phyloP scores from a whole-genome alignment of 495 filamentous ascomycete species.

The Hyaloscypha hepaticicola region DNA sequence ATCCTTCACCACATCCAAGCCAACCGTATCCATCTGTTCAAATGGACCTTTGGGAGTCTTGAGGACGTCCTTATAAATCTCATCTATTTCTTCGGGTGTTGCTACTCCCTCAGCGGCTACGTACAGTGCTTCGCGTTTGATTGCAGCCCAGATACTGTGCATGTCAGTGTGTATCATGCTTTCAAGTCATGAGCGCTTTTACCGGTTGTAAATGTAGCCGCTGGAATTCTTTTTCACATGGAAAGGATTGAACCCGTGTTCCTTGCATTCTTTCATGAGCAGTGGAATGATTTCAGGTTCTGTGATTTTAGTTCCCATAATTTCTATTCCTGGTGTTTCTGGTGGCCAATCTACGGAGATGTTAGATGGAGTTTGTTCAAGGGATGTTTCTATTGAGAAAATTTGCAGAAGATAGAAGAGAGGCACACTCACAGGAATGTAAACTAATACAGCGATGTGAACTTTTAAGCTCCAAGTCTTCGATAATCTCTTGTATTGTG shows the following conservation, averaged over 20 bases:
- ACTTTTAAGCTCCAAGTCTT: constrained; percentile 33
- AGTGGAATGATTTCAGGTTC: constrained; percentile 32
- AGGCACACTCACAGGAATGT: constrained; percentile 38
- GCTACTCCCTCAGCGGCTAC: constrained; percentile 37
- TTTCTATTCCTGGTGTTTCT: constrained; percentile 42
- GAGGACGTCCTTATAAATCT: constrained; percentile 41
- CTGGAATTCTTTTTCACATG: constrained; percentile 38
- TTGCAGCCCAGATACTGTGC: constrained; percentile 43
- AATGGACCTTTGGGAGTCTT: constrained; percentile 40
- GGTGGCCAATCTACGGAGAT: constrained; percentile 39
- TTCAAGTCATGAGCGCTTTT: background rate
- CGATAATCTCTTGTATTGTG: constrained; percentile 37
- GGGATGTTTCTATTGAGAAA: background rate
- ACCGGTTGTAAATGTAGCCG: constrained; percentile 45
- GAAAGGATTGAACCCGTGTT: constrained; percentile 41
- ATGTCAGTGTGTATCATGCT: background rate
- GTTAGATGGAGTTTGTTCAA: too few relatives aligned
- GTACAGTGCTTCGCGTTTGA: constrained; percentile 41
- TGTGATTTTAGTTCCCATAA: constrained; percentile 40
- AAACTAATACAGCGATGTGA: constrained; percentile 34
- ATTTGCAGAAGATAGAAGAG: background rate
- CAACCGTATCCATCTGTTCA: constrained; percentile 45
- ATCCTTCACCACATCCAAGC: constrained; percentile 40
- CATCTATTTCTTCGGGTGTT: constrained; percentile 39
- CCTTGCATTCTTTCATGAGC: constrained; percentile 31